A percentile compares a stretch with the other conserved stretches of the same genome.
Evolutionary conservation across 345 rosid species (phyloP).

Genomic region (Euphorbia peplus): DNA sequence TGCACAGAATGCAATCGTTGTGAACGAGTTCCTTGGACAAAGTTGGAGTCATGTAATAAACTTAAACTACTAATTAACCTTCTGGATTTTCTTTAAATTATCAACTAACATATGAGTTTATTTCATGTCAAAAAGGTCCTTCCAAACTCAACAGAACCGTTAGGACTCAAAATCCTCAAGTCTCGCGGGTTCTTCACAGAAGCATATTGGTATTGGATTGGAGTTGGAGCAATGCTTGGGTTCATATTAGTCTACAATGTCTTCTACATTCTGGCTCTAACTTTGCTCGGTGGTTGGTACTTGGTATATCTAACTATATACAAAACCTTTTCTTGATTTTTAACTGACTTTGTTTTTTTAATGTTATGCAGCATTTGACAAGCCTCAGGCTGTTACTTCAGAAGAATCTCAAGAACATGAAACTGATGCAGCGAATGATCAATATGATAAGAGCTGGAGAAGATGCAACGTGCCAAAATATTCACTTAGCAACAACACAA

Average conservation of each 20-base stretch:
- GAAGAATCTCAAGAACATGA: slow-evolving; percentile 19
- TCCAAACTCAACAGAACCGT: slow-evolving; percentile 27
- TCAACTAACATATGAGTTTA: background rate
- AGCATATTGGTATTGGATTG: slow-evolving; percentile 68
- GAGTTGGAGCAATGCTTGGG: slow-evolving; percentile 43
- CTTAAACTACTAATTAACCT: background rate
- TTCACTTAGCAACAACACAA: slow-evolving; percentile 22
- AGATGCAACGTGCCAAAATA: background rate
- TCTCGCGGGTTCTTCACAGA: slow-evolving; percentile 47
- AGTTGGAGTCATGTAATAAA: slow-evolving; percentile 52
- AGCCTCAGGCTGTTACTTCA: slow-evolving; percentile 36
- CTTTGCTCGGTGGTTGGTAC: slow-evolving; percentile 53
- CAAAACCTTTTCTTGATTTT: too few species aligned
- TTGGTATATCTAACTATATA: slow-evolving; percentile 22
- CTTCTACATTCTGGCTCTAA: slow-evolving; percentile 38
- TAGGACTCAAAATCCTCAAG: slow-evolving; percentile 45
- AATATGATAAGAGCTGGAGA: slow-evolving; percentile 3
- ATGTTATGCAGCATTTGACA: slow-evolving; percentile 44
- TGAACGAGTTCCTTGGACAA: slow-evolving; percentile 64
- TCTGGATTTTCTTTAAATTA: background rate
- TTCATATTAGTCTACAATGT: slow-evolving; percentile 41
- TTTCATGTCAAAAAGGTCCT: slow-evolving; percentile 14
- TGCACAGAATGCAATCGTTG: slow-evolving; percentile 58
- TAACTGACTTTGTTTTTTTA: background rate
- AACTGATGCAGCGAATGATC: background rate